A percentile compares a stretch with the other conserved stretches of the same genome.
phyloP scores from a whole-genome alignment of 2,329 filamentous ascomycete species.

The Colletotrichum limetticola region DNA sequence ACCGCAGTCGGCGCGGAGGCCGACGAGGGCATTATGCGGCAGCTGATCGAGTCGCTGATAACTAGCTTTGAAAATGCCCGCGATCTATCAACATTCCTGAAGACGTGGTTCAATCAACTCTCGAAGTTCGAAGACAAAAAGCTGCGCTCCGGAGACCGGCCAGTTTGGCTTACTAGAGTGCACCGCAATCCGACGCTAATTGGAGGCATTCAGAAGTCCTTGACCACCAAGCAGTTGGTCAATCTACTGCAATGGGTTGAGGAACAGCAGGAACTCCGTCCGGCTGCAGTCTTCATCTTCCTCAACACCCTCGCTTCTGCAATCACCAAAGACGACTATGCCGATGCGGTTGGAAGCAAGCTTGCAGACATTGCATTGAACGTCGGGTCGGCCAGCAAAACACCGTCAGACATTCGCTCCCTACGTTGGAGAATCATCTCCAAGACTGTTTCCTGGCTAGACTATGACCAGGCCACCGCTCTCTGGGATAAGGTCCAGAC shows the following conservation, averaged over 20 bases:
- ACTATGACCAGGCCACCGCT: slow-evolving; percentile 41
- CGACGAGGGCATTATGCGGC: slow-evolving; percentile 40
- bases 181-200: slow-evolving; percentile 23
- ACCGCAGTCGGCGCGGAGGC: slow-evolving; percentile 28
- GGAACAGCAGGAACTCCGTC: slow-evolving; percentile 43
- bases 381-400: slow-evolving; percentile 39
- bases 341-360: slow-evolving; percentile 52
- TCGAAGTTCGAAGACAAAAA: slow-evolving; percentile 43
- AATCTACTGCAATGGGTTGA: slow-evolving; percentile 56
- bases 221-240: slow-evolving; percentile 56
- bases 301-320: slow-evolving; percentile 55
- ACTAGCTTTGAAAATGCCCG: slow-evolving; percentile 56
- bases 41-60: slow-evolving; percentile 55
- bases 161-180: slow-evolving; percentile 42
- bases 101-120: slow-evolving; percentile 58
- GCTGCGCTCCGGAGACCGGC: slow-evolving; percentile 24
- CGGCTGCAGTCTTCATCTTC: slow-evolving; percentile 52
- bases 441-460: slow-evolving; percentile 48
- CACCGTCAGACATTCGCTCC: slow-evolving; percentile 44
- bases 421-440: slow-evolving; percentile 55
- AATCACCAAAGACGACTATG: slow-evolving; percentile 52
- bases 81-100: slow-evolving; percentile 57
- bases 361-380: slow-evolving; percentile 49
- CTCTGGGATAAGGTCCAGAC: slow-evolving; percentile 48
- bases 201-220: slow-evolving; percentile 50